Conservation (phyloP, 2,329 filamentous ascomycete species). For the Neonectria ditissima region DNA sequence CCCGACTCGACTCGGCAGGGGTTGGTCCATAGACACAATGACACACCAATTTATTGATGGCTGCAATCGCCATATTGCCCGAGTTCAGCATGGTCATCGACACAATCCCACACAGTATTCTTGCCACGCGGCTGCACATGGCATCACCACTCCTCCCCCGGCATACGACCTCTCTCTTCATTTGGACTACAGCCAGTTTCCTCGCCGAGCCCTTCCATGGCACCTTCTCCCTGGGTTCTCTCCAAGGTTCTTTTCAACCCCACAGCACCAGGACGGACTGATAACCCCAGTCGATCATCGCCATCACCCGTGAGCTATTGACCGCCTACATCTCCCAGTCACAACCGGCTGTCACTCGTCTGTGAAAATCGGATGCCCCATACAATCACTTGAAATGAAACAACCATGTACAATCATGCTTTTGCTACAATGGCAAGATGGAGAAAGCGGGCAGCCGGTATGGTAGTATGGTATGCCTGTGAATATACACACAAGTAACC, state of each 20-base stretch:
- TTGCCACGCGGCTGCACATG: neutral
- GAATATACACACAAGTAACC: too few species aligned
- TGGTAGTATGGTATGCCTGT: too few species aligned
- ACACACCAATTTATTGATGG: too few species aligned
- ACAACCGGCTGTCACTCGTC: too few species aligned
- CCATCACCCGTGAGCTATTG: neutral
- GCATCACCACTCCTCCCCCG: neutral
- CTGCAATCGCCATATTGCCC: too few species aligned
- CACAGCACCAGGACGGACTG: neutral
- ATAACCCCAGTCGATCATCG: neutral
- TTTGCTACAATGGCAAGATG: neutral
- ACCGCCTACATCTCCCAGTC: neutral
- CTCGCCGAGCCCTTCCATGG: neutral
- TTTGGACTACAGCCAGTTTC: neutral
- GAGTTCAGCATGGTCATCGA: neutral
- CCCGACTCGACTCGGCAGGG: conserved; percentile 6
- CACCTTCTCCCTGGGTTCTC: neutral
- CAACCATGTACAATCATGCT: neutral
- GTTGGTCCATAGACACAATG: neutral
- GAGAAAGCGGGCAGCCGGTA: neutral
- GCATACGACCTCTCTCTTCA: neutral
- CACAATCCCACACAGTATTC: neutral
- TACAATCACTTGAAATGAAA: neutral
- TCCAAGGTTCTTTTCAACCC: neutral
- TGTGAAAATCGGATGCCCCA: neutral